Conservation (phyloP, 345 rosid species). For the Noccaea bulbosa region DNA sequence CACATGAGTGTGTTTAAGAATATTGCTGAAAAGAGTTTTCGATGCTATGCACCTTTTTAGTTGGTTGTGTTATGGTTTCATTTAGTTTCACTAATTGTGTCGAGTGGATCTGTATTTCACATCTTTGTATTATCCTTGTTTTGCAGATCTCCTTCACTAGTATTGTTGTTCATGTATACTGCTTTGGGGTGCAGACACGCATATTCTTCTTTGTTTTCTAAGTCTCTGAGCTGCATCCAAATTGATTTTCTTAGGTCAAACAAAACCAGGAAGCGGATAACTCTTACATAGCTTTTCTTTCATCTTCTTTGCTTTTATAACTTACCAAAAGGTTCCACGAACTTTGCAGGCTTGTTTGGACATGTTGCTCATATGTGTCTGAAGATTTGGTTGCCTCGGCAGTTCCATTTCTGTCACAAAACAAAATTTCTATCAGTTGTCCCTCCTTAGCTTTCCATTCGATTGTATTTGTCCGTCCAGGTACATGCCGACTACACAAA, state of each 20-base stretch:
- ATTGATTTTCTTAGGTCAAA: conserved; percentile 12
- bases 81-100: neutral
- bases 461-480: conserved; percentile 33
- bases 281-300: conserved; percentile 7
- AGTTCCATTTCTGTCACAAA: conserved; percentile 45
- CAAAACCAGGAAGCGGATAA: neutral
- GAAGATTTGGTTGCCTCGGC: conserved; percentile 41
- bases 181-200: conserved; percentile 1
- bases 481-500: conserved; percentile 38
- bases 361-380: conserved; percentile 42
- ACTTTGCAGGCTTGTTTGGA: conserved; percentile 50
- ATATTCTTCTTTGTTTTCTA: conserved; percentile 6
- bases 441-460: conserved; percentile 41
- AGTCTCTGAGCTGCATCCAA: conserved; percentile 15
- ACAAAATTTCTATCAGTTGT: conserved; percentile 35
- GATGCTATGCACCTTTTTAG: neutral
- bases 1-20: neutral
- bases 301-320: conserved; percentile 15
- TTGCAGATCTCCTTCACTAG: conserved; percentile 23
- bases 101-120: conserved; percentile 18
- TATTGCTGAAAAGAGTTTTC: neutral
- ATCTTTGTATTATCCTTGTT: conserved; percentile 21
- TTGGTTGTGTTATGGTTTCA: neutral
- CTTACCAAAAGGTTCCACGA: conserved; percentile 41
- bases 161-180: conserved; percentile 19